Base-by-base conservation (phyloP, 2,329 filamentous ascomycete species). In the Xylariaceae sp. region DNA sequence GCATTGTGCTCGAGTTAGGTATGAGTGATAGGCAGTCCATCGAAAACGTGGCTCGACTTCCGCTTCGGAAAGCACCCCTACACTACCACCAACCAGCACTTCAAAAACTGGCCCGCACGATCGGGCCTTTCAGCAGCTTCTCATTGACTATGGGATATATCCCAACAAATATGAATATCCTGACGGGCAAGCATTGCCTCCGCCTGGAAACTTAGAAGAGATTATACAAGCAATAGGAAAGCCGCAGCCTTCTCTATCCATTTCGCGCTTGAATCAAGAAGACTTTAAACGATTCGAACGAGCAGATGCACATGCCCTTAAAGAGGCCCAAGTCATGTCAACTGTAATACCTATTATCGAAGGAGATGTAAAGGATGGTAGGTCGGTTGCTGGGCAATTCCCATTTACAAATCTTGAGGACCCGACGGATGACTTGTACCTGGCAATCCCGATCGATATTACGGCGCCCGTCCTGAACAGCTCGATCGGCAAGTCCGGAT, bases 51-150 rank as follows among this genome's bases (percentile, higher is more conserved):
- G 19, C 48, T 51, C 43, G 28, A 41, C 40, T 36, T 46, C 46
- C 14, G 12, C 44, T 41, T 59, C 59, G n/a, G 49, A 36, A 33
- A 62, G 40, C 17, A 63, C 49, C 17, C 56, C 49, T 48, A 67
- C 58, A 44, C 65, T 66, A 41, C 68, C 65, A 29, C 61, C 60
- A 17, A 70, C 69, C 37, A 62, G 33, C 16, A 40, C 41, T 29
- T 28, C n/a, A 33, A 53, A 6, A 9, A 48, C 24, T 17, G 14
- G 51, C 61, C 52, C 39, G 11, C 43, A 43, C 21, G 51, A 28
- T 31, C 26, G 57, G 56, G 49, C 46, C 16, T 73, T 73, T 58
- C 58, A 70, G 60, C 65, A 69, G 43, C 64, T 62, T 49, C 37
- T 71, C 2, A 58, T 58, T 29, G 65, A 72, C 46, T 21, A 66